Percentiles rank a stretch among this genome's conserved stretches.
These are phyloP conservation scores for Heterobasidion parviporum DNA, from an alignment of 1,284 basidiomycete genomes.

Conservation along the genomic window DNA sequence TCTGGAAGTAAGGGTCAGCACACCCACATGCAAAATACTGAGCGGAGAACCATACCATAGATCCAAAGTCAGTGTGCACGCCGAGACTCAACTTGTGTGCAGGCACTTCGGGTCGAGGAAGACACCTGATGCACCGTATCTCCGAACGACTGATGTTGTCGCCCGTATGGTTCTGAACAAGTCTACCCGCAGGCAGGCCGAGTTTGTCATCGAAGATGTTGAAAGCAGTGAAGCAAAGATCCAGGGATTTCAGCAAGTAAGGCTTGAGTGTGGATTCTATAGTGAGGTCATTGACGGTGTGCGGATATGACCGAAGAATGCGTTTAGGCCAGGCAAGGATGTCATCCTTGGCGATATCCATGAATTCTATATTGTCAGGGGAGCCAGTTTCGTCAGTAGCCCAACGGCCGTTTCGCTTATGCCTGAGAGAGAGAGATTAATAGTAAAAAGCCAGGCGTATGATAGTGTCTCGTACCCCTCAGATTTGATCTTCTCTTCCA, in stretches of 20 bases:
- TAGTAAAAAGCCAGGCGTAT: conserved; percentile 49
- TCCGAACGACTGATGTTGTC: conserved; percentile 29
- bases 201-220: conserved; percentile 22
- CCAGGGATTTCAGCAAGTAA: conserved; percentile 25
- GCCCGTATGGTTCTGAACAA: conserved; percentile 20
- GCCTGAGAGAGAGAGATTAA: conserved; percentile 30
- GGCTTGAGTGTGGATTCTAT: conserved; percentile 24
- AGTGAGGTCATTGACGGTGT: conserved; percentile 24
- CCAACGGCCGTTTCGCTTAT: conserved; percentile 56
- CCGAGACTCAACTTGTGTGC: conserved; percentile 21
- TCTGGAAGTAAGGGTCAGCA: conserved; percentile 21
- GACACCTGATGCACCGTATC: conserved; percentile 27
- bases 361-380: conserved; percentile 24
- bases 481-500: conserved; percentile 55
- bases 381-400: conserved; percentile 26
- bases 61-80: conserved; percentile 31
- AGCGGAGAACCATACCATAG: conserved; percentile 12
- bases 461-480: conserved; percentile 56
- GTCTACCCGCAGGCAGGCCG: conserved; percentile 21
- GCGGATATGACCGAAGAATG: conserved; percentile 24
- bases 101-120: conserved; percentile 10
- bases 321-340: conserved; percentile 21
- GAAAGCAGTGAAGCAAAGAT: conserved; percentile 23
- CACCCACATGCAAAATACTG: conserved; percentile 24
- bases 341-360: conserved; percentile 25